Percentiles rank a stretch among this genome's conserved stretches.
Evolutionary conservation across 495 filamentous ascomycete genomes (phyloP).

Genomic region (Aspergillus steynii): DNA sequence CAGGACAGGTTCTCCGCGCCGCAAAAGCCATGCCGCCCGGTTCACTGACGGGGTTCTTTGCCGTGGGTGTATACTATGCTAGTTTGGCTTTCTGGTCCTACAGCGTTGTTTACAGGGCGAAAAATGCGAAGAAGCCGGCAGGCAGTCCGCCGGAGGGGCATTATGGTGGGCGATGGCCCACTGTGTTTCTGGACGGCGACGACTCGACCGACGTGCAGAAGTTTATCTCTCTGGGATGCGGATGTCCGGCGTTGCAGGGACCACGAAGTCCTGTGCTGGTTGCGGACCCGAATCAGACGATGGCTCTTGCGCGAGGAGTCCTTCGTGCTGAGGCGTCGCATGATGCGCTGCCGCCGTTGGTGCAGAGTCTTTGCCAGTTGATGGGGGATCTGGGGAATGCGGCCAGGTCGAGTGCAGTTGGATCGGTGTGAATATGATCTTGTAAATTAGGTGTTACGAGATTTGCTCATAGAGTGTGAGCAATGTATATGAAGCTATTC

Average conservation of each 20-base stretch:
- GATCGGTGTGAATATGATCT: no score
- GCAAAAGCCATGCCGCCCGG: constrained; percentile 48
- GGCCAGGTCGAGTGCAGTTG: constrained; percentile 5
- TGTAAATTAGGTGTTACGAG: no score
- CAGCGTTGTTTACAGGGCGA: constrained; percentile 45
- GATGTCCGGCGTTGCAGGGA: constrained; percentile 43
- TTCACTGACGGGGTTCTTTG: constrained; percentile 57
- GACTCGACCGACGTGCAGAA: constrained; percentile 43
- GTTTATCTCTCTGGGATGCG: constrained; percentile 48
- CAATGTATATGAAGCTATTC: no score
- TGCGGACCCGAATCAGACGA: constrained; percentile 23
- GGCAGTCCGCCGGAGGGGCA: constrained; percentile 9
- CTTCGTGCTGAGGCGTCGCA: constrained; percentile 28
- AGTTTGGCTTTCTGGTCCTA: constrained; percentile 62
- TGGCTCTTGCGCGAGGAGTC: constrained; percentile 27
- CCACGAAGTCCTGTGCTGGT: constrained; percentile 24
- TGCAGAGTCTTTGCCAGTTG: constrained; percentile 57
- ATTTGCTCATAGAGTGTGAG: no score
- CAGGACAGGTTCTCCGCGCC: constrained; percentile 59
- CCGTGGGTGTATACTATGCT: constrained; percentile 61
- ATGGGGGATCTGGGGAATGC: constrained; percentile 50
- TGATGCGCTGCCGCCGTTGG: constrained; percentile 39
- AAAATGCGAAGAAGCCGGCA: constrained; percentile 22
- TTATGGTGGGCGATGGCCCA: constrained; percentile 15
- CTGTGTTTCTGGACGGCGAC: constrained; percentile 50